phyloP scores from a whole-genome alignment of 2,329 filamentous ascomycete species.

The Cephalotrichum gorgonifer region DNA sequence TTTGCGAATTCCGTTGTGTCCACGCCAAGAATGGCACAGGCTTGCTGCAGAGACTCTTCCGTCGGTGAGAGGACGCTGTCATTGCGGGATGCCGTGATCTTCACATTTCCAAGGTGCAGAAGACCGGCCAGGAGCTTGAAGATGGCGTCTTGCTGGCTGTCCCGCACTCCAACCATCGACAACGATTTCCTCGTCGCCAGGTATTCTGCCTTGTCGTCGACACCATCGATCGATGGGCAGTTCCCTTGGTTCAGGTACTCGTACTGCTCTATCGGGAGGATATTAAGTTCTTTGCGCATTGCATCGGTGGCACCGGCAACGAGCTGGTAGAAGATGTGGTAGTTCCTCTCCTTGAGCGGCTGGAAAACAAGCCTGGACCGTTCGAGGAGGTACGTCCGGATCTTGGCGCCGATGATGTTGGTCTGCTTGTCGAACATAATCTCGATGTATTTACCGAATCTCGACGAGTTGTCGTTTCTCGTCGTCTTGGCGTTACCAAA shows the following conservation, averaged over 20 bases:
- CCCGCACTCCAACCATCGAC: slow-evolving; percentile 73
- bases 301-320: slow-evolving; percentile 82
- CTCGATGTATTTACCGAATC: slow-evolving; percentile 99
- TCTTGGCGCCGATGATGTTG: slow-evolving; percentile 96
- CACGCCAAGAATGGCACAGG: slow-evolving; percentile 79
- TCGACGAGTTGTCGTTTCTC: slow-evolving; percentile 95
- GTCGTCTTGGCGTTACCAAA: slow-evolving; percentile 99
- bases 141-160: slow-evolving; percentile 67
- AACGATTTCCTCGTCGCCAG: slow-evolving; percentile 78
- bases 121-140: slow-evolving; percentile 86
- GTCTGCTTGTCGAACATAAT: slow-evolving; percentile 97
- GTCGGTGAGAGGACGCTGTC: slow-evolving; percentile 74
- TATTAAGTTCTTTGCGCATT: slow-evolving; percentile 67
- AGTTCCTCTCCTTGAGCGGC: slow-evolving; percentile 93
- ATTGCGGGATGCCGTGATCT: slow-evolving; percentile 81
- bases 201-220: slow-evolving; percentile 93
- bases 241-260: slow-evolving; percentile 95
- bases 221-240: slow-evolving; percentile 80
- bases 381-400: slow-evolving; percentile 89
- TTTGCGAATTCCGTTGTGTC: slow-evolving; percentile 79
- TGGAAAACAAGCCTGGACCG: slow-evolving; percentile 95
- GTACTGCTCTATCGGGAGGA: slow-evolving; percentile 80
- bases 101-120: slow-evolving; percentile 90
- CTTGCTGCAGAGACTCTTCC: slow-evolving; percentile 73
- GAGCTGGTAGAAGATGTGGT: slow-evolving; percentile 98